Percentiles rank a stretch among this genome's conserved stretches.
These are phyloP conservation scores for Mantamonas sphyraenae DNA, from an alignment of 78 protist species.

Conservation along the genomic window DNA sequence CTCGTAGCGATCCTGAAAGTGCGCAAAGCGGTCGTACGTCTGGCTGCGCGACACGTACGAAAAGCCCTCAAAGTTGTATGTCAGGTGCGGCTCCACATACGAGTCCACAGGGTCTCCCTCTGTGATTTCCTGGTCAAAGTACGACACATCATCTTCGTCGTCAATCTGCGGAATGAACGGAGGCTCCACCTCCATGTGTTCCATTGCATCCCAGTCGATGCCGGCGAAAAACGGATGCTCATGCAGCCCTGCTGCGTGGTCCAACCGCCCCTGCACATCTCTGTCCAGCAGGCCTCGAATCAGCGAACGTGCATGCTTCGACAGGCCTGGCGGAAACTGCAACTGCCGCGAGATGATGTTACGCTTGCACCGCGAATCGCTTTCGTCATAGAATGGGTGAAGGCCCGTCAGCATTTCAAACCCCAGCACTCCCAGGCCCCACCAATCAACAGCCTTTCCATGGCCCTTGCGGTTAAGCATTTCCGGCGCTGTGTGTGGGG, in stretches of 20 bases:
- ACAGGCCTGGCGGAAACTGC: neutral
- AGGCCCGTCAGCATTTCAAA: conserved; percentile 82
- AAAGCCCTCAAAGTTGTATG: no score
- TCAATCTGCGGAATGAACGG: conserved; percentile 47
- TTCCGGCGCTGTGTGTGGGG: conserved; percentile 66
- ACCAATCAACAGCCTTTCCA: conserved; percentile 89
- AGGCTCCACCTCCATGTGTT: conserved; percentile 30
- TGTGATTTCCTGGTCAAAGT: conserved; percentile 30
- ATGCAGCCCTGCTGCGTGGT: no score
- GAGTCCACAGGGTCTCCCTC: no score
- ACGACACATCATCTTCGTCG: conserved; percentile 35
- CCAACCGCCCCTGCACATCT: conserved; percentile 41
- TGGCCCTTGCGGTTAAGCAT: conserved; percentile 69
- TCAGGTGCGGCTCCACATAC: no score
- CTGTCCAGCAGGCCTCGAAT: conserved; percentile 23
- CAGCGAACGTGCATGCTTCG: neutral
- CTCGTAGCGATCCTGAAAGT: no score
- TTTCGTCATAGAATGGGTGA: no score
- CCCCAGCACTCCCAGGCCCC: conserved; percentile 78
- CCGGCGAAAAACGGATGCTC: conserved; percentile 73
- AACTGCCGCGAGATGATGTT: no score
- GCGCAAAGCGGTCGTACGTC: no score
- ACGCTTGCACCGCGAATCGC: no score
- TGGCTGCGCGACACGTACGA: no score
- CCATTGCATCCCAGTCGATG: conserved; percentile 66